These are phyloP conservation scores for Sporodiniella umbellata DNA, from an alignment of 371 early-diverging fungal genomes.

Conservation along the genomic window DNA sequence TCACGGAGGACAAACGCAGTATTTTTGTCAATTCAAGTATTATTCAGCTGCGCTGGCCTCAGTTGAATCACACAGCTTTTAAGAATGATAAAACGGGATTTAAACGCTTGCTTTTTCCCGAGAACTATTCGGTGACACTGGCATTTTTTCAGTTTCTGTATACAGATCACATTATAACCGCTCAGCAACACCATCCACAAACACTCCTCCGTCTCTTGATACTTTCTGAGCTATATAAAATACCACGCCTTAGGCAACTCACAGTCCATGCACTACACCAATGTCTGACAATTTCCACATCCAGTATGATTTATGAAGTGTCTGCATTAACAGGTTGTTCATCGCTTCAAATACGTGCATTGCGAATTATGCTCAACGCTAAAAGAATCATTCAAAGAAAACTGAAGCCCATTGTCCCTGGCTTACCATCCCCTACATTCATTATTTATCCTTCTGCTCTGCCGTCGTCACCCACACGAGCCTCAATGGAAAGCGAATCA, in stretches of 20 bases:
- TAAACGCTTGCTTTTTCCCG: constrained; percentile 53
- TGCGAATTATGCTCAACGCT: constrained; percentile 61
- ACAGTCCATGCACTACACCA: constrained; percentile 69
- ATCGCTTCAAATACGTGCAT: constrained; percentile 61
- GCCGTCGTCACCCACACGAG: background rate
- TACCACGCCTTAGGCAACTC: constrained; percentile 55
- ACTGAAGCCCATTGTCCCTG: constrained; percentile 16
- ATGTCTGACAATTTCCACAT: constrained; percentile 60
- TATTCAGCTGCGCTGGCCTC: constrained; percentile 65
- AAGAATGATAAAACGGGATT: constrained; percentile 9
- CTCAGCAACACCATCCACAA: constrained; percentile 56
- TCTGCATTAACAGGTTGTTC: constrained; percentile 57
- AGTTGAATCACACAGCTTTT: constrained; percentile 49
- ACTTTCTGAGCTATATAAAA: constrained; percentile 59
- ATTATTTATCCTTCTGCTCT: background rate
- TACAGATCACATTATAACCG: constrained; percentile 70
- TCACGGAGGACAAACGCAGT: constrained; percentile 54
- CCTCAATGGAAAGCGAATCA: background rate
- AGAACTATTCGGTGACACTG: constrained; percentile 58
- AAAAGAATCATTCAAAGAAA: constrained; percentile 60
- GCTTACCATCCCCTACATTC: background rate
- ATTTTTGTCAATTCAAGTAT: constrained; percentile 70
- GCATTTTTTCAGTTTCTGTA: constrained; percentile 73
- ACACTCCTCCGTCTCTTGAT: constrained; percentile 65
- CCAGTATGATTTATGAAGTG: constrained; percentile 67